phyloP scores from a whole-genome alignment of 2,329 filamentous ascomycete genomes.

The Fusarium piperis region DNA sequence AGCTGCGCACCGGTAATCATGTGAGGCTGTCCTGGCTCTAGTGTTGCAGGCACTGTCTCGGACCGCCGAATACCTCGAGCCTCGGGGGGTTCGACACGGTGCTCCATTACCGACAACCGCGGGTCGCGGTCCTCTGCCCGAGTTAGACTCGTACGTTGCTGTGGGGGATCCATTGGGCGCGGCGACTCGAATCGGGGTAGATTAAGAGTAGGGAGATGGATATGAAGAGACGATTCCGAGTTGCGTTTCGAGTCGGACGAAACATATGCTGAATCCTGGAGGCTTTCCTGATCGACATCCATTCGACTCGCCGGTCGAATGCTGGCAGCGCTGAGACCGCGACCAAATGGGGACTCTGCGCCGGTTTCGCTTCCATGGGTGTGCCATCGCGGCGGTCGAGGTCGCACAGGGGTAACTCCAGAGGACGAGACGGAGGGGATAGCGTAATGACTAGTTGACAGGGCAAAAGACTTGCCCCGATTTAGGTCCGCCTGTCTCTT shows the following conservation, averaged over 20 bases:
- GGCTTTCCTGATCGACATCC: conserved; percentile 58
- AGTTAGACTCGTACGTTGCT: conserved; percentile 46
- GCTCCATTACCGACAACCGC: conserved; percentile 63
- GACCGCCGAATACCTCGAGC: conserved; percentile 46
- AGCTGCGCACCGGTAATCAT: conserved; percentile 66
- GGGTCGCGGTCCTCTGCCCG: conserved; percentile 62
- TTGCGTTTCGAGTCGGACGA: conserved; percentile 65
- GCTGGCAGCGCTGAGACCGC: conserved; percentile 34
- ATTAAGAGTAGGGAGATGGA: conserved; percentile 50
- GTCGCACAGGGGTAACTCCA: conserved; percentile 48
- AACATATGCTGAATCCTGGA: conserved; percentile 64
- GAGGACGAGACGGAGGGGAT: conserved; percentile 42
- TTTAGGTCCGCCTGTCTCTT: conserved; percentile 76
- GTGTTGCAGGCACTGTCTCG: conserved; percentile 62
- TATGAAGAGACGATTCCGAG: conserved; percentile 58
- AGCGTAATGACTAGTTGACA: conserved; percentile 59
- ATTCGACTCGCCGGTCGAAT: conserved; percentile 44
- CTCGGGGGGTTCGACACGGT: conserved; percentile 52
- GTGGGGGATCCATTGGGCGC: conserved; percentile 42
- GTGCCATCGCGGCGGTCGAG: conserved; percentile 57
- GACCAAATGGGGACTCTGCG: conserved; percentile 47
- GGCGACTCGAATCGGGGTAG: conserved; percentile 56
- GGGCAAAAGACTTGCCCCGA: conserved; percentile 55
- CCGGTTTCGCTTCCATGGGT: conserved; percentile 58
- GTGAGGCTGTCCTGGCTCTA: conserved; percentile 57